A percentile compares a stretch with the other conserved stretches of the same genome.
Conservation (phyloP, 495 filamentous ascomycete species). For the Thozetella sp. region DNA sequence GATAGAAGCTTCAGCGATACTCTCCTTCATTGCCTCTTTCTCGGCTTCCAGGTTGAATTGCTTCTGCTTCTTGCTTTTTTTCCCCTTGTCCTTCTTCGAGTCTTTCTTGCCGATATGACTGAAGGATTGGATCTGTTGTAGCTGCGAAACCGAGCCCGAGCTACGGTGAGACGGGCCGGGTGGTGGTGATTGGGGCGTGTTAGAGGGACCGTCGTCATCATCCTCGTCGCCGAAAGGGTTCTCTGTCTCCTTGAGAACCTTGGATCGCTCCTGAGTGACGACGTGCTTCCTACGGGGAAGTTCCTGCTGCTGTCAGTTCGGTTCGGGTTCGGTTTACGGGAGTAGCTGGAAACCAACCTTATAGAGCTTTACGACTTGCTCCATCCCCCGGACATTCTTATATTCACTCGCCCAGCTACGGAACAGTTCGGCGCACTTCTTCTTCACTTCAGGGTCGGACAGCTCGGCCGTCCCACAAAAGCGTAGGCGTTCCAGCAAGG, state of each 20-base stretch:
- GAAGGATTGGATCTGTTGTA: constrained; percentile 24
- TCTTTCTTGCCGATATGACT: constrained; percentile 39
- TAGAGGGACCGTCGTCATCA: constrained; percentile 41
- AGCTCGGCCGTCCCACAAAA: constrained; percentile 83
- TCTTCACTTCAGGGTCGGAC: constrained; percentile 81
- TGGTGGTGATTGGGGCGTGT: constrained; percentile 3
- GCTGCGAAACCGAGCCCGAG: background rate
- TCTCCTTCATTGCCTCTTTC: constrained; percentile 78
- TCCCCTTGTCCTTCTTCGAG: constrained; percentile 50
- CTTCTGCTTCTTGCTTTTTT: constrained; percentile 53
- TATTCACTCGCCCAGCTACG: constrained; percentile 85
- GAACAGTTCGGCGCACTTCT: constrained; percentile 85
- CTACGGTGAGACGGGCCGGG: constrained; percentile 6
- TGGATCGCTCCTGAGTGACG: constrained; percentile 72
- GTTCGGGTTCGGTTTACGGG: background rate
- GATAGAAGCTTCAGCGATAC: constrained; percentile 82
- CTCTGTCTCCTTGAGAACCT: constrained; percentile 77
- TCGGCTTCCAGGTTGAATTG: constrained; percentile 86
- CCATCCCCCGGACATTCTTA: constrained; percentile 79
- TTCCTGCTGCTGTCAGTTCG: constrained; percentile 37
- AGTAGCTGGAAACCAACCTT: constrained; percentile 39
- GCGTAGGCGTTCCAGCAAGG: constrained; percentile 89
- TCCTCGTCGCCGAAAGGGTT: constrained; percentile 65
- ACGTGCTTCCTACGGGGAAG: constrained; percentile 54
- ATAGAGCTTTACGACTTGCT: constrained; percentile 76